A percentile compares a stretch with the other conserved stretches of the same genome.
Conservation (phyloP, 805 yeast species). For the Saturnispora bothae region DNA sequence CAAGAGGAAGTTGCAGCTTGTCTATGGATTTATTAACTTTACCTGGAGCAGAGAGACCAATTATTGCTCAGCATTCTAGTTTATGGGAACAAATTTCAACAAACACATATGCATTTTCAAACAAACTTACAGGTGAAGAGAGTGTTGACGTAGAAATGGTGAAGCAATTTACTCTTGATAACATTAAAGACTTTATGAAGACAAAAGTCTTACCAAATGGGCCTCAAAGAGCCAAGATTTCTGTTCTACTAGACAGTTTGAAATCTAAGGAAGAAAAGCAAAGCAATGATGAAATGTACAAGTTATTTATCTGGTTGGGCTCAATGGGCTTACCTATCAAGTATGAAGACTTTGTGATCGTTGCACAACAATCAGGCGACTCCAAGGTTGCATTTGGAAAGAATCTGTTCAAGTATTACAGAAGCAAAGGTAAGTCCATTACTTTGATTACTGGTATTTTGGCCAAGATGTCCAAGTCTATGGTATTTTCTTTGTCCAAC, state of each 20-base stretch:
- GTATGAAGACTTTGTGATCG: constrained; percentile 28
- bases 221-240: constrained; percentile 28
- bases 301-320: constrained; percentile 34
- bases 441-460: constrained; percentile 17
- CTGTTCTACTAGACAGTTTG: constrained; percentile 32
- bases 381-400: constrained; percentile 30
- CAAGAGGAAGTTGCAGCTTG: constrained; percentile 20
- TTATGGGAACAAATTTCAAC: constrained; percentile 41
- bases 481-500: constrained; percentile 8
- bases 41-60: constrained; percentile 14
- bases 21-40: constrained; percentile 19
- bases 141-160: constrained; percentile 27
- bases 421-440: constrained; percentile 28
- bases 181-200: constrained; percentile 29
- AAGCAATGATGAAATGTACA: constrained; percentile 28
- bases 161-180: constrained; percentile 22
- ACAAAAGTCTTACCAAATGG: constrained; percentile 29
- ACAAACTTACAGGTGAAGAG: constrained; percentile 22
- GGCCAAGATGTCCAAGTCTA: constrained; percentile 15
- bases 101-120: constrained; percentile 32
- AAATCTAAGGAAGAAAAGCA: constrained; percentile 29
- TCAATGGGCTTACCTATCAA: constrained; percentile 39
- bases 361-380: constrained; percentile 30
- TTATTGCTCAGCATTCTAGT: constrained; percentile 34
- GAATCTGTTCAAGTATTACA: constrained; percentile 33